Base-by-base conservation (phyloP, 495 filamentous ascomycete genomes). In the Penicillium antarcticum region DNA sequence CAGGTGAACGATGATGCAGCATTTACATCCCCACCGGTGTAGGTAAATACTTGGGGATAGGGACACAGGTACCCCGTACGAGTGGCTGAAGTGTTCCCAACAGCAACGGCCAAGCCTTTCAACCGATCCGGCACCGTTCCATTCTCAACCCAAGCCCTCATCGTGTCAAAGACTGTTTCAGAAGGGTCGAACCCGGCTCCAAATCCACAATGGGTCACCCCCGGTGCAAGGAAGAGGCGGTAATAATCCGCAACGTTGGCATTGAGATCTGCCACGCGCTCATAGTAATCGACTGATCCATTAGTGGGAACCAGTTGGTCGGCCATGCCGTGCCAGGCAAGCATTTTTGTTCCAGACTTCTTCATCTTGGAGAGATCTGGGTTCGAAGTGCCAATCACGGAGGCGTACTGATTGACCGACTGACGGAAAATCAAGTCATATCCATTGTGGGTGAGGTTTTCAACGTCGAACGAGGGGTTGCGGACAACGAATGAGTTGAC, bases 401-500 rank as follows among this genome's bases (percentile, higher is more conserved):
- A 3, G 21, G 21, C 5, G 5, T 23, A 23, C 21, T 23, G 21
- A 23, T 23, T 23, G 21, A 23, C 21, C 3, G 21, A 23, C 21
- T 23, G 21, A 23, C 21, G 21, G 21, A 23, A 23, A 23, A 23
- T 23, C 21, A 5, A 23, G 21, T 23, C 21, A 5, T 23, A 23
- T 23, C 21, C 21, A 3, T 23, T 2, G 21, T 23, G 21, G 5
- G 21, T 23, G 17, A 73, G 51, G 7, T 46, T 57, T 5, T 58
- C 26, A 5, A 70, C 51, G 34, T 74, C 51, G 67, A 70, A 77
- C 16, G 50, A 58, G 0, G 74, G 61, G 35, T 76, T 63, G 5
- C 49, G 44, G 45, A 73, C 70, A 40, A 81, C 60, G 4, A 69
- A 76, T 46, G 71, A 77, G 37, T 58, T 62, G 45, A 75, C 57